A percentile compares a stretch with the other conserved stretches of the same genome.
phyloP scores from a whole-genome alignment of 2,329 filamentous ascomycete species.

The Colletotrichum sp. region DNA sequence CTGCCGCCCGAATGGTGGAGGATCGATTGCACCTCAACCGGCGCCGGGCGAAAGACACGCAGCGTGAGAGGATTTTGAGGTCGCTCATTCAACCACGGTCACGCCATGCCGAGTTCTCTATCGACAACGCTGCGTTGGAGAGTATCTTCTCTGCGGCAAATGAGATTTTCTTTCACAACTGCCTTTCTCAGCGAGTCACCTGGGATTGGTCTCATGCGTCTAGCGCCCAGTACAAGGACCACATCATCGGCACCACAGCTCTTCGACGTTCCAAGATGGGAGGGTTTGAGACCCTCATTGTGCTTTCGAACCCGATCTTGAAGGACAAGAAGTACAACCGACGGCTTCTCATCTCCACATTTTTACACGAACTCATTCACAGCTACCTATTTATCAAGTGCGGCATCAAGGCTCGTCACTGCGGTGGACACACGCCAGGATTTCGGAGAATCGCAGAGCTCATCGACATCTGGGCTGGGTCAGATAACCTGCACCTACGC shows the following conservation, averaged over 20 bases:
- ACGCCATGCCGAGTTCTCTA: conserved; percentile 49
- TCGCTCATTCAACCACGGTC: conserved; percentile 59
- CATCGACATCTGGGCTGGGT: conserved; percentile 67
- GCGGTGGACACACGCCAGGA: conserved; percentile 64
- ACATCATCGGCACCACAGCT: conserved; percentile 67
- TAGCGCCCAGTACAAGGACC: conserved; percentile 52
- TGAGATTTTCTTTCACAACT: conserved; percentile 65
- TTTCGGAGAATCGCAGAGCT: conserved; percentile 62
- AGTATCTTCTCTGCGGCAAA: conserved; percentile 66
- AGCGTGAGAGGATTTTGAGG: conserved; percentile 61
- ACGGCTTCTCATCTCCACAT: conserved; percentile 65
- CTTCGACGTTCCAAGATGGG: conserved; percentile 52
- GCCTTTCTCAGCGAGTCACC: conserved; percentile 58
- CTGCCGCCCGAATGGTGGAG: conserved; percentile 53
- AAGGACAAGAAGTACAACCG: conserved; percentile 59
- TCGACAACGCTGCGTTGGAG: conserved; percentile 61
- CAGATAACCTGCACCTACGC: conserved; percentile 56
- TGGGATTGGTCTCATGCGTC: conserved; percentile 65
- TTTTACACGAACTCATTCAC: conserved; percentile 70
- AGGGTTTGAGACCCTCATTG: conserved; percentile 67
- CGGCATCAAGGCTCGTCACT: conserved; percentile 58
- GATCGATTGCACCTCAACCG: conserved; percentile 49
- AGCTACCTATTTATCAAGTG: conserved; percentile 68
- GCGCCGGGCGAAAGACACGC: conserved; percentile 51
- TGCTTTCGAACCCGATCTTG: conserved; percentile 65